Evolutionary conservation across 352 stramenopile species (phyloP).

Genomic region (Globisporangium radiosum): DNA sequence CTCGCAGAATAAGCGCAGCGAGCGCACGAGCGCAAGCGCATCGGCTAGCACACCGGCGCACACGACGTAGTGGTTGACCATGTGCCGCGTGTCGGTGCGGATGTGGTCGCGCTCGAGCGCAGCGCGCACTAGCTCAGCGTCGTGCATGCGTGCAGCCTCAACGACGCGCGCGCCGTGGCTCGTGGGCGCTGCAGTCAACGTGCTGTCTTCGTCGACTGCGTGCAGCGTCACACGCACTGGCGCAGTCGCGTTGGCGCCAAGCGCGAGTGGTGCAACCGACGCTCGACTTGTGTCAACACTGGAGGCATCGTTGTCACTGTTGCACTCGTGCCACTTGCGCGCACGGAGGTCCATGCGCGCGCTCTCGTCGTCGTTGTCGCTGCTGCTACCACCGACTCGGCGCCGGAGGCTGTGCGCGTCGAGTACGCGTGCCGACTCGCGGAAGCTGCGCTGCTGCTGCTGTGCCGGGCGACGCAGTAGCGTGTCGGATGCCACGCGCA

Average conservation of each 20-base stretch:
- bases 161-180: slow-evolving; percentile 2
- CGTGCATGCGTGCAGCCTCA: slow-evolving; percentile 7
- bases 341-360: slow-evolving; percentile 1
- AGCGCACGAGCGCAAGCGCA: slow-evolving; percentile 8
- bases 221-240: slow-evolving; percentile 1
- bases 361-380: not conserved
- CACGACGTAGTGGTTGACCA: slow-evolving; percentile 26
- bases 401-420: not conserved
- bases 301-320: not conserved
- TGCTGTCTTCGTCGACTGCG: slow-evolving; percentile 3
- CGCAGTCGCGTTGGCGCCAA: not conserved
- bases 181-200: not conserved
- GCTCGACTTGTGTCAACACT: not conserved
- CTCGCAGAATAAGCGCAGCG: slow-evolving; percentile 10
- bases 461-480: slow-evolving; percentile 28
- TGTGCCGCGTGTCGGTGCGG: slow-evolving; percentile 14
- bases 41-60: slow-evolving; percentile 12
- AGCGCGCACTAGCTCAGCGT: slow-evolving; percentile 16
- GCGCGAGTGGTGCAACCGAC: not conserved
- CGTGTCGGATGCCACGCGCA: slow-evolving; percentile 36
- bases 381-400: not conserved
- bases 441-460: slow-evolving; percentile 19
- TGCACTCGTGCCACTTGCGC: slow-evolving; percentile 10
- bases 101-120: slow-evolving; percentile 26
- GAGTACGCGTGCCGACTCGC: slow-evolving; percentile 8